Evolutionary conservation across 441 rosid species (phyloP), one percentile per base, ranked within the genome.

Genomic region (Bruguiera hainesii): DNA sequence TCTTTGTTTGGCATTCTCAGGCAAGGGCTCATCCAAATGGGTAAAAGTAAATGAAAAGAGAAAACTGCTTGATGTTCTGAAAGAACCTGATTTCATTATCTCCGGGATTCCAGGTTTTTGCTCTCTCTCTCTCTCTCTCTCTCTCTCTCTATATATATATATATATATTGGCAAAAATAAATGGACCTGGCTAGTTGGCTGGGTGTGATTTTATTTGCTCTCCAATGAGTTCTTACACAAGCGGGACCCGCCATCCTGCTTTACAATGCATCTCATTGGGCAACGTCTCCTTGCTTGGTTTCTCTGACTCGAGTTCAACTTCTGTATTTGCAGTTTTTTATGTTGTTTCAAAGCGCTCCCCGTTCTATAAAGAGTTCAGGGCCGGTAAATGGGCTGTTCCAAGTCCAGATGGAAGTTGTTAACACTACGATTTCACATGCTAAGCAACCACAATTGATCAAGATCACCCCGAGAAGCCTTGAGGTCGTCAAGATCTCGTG

Each of bases 51-150:
- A 88, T 63, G 97, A 89, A 66, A 87, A 82, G 76, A 76, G 79
- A 68, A 87, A 73, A 31, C 89, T 91, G 60, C 67, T 75, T 64
- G 92, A 87, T 48, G 83, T 91, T 61, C 68, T 94, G 73, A 88
- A 84, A 78, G 90, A 88, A 73, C 72, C 85, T 0, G 75, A 81
- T 71, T 82, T 84, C 55, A 71, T 88, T 61, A 81, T 88, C 70
- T 82, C 96, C 0, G 90, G 85, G 75, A 85, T 89, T 68, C 97
- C 98, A 77, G 97, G 97, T 91, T 55, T 58, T 67, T 21, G 8
- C 1, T 33, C 11, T 33, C 7, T 65, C n/a, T 56, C 18, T 31
- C 26, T 28, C 5, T 49, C 67, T 5, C 59, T 29, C 3, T 10
- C 10, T 51, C 21, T n/a, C 21, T 9, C 11, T 23, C 0, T 23